Conservation (phyloP, 768 basidiomycete species). For the Mycena crocata region DNA sequence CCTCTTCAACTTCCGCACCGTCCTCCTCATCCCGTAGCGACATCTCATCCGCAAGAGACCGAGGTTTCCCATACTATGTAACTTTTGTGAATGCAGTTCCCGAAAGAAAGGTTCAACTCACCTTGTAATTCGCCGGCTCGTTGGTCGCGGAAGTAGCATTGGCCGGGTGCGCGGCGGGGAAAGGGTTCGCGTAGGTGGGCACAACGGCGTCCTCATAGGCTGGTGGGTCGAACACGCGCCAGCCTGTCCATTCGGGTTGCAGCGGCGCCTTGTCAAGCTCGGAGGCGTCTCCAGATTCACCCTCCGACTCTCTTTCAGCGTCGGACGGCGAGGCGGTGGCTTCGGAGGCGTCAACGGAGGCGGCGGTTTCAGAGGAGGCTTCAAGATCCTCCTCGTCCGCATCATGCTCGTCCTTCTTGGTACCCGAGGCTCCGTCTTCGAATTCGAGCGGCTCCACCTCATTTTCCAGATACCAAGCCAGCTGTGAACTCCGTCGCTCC, state of each 20-base stretch:
- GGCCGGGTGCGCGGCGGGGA: conserved; percentile 7
- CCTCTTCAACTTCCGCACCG: not conserved
- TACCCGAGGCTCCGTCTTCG: no score
- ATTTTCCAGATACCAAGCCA: conserved; percentile 26
- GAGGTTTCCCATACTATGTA: conserved; percentile 2
- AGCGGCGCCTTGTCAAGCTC: conserved; percentile 40
- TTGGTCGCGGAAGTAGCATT: conserved; percentile 4
- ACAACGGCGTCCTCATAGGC: conserved; percentile 23
- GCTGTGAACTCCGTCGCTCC: conserved; percentile 15
- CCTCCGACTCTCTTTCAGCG: no score
- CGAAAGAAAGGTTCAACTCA: no score
- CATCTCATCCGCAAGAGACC: not conserved
- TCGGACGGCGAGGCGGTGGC: no score
- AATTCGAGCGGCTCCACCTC: no score
- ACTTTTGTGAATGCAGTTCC: no score
- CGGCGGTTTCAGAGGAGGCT: no score
- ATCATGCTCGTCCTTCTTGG: not conserved
- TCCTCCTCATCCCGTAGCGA: not conserved
- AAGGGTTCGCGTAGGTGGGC: conserved; percentile 6
- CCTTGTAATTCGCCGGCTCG: no score
- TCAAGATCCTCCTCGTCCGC: not conserved
- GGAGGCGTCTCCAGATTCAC: no score
- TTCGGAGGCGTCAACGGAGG: no score
- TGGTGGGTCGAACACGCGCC: conserved; percentile 48
- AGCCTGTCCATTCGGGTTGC: conserved; percentile 50